Base-by-base conservation (phyloP, 257 asterid species). In the Echites panduratus region DNA sequence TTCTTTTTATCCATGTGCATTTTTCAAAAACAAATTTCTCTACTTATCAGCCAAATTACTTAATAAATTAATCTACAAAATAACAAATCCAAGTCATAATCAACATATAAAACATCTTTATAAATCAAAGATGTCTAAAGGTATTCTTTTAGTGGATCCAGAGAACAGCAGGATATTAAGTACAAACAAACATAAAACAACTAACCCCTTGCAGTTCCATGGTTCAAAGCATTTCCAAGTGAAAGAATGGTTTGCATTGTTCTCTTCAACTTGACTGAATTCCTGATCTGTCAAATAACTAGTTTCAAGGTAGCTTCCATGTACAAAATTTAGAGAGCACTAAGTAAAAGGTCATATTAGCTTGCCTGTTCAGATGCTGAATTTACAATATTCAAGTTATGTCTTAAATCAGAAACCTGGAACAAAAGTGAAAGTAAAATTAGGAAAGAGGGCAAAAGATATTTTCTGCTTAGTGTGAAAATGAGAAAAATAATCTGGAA, bases 121-220 rank as follows among this genome's bases (percentile, higher is more conserved):
- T 0, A 66, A 45, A 66, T 43, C 5, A 41, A 41, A 22, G 19
- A 43, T 24, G 16, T 66, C 20, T 11, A 13, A 7, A 69, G 26
- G 26, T 48, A 6, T 45, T 10, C 3, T 40, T 47, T 14, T 10
- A 65, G 45, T 49, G 13, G 52, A 47, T 54, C 68, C 13, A 5
- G 2, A 13, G 27, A 65, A 14, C 24, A 3, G 40, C 10, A 72
- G 67, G 56, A 4, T 59, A 35, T 27, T 56, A 74, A 70, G 38
- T 54, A 76, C 66, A 52, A 26, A 65, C 44, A 48, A 32, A 52
- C 29, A 73, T 0, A 24, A 58, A 27, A 38, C 56, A 40, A 77
- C 84, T 74, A 45, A 88, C 98, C 98, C 80, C 96, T 89, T 61
- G 97, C 97, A 48, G 97, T 92, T 81, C 98, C 98, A 27, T 89